Base-by-base conservation (phyloP, 768 basidiomycete species). In the Fomitopsis pulvina region DNA sequence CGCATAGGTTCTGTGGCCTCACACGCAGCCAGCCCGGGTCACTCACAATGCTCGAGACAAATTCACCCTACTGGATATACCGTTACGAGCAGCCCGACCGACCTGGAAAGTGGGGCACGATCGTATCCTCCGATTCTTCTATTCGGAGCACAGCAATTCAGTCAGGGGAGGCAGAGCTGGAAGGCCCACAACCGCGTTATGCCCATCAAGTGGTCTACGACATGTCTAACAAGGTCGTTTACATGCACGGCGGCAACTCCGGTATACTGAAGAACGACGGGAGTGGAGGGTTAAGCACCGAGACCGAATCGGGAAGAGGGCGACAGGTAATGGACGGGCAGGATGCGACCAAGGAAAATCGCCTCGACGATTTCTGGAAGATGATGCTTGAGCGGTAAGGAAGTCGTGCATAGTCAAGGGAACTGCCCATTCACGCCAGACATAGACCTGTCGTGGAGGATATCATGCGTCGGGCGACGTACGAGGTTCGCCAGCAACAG, bases 191-290 rank as follows among this genome's bases (percentile, higher is more conserved):
- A 3, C 76, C 87, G 6, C 71, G 88, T 45, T 90, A 84, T 59
- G 88, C 87, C 2, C 85, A 89, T 58, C 86, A 89, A 62, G 79
- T 88, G 11, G 84, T 84, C 37, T 90, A 88, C 52, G 81, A 87
- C 56, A 67, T 77, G 1, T 66, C 63, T 24, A 74, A 76, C 39
- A 77, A 72, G 54, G 74, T 67, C 29, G 69, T 81, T 2, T 89
- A 77, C 58, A 67, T 90, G 68, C 87, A 90, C 57, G 89, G 89
- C 2, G 88, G 88, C 38, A 90, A 87, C 66, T 78, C 77, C 4
- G 85, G 85, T 0, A 59, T 69, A 39, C 63, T 58, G 4, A 47
- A 42, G 10, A 60, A 63, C 40, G 58, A 39, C 11, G 55, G 48
- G 42, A 87, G 83, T 63, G 78, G 74, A 6, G 85, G 83, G 0